Conservation (phyloP, 2,329 filamentous ascomycete species). For the Akanthomyces lecanii region DNA sequence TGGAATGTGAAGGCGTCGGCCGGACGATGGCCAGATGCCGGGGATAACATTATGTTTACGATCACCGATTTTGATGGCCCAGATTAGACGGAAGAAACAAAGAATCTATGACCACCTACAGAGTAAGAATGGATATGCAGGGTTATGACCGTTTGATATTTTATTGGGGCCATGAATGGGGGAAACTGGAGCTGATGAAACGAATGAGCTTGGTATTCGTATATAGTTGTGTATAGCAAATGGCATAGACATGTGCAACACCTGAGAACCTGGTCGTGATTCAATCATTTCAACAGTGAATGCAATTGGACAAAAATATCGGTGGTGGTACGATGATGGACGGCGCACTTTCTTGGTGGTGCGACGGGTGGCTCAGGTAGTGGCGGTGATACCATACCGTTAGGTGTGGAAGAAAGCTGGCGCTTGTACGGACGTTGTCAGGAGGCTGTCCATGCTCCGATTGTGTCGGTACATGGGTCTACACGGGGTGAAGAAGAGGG, state of each 20-base stretch:
- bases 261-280: neutral
- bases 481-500: no score
- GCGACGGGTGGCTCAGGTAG: neutral
- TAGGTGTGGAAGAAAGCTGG: neutral
- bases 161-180: neutral
- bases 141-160: neutral
- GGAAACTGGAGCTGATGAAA: neutral
- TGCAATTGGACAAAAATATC: neutral
- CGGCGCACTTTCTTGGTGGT: neutral
- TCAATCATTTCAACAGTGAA: neutral
- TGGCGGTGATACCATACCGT: no score
- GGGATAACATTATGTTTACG: neutral
- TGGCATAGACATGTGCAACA: neutral
- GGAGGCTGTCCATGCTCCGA: neutral
- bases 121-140: neutral
- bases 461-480: neutral
- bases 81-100: neutral
- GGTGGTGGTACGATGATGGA: neutral
- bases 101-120: neutral
- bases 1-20: conserved; percentile 1
- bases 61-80: neutral
- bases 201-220: neutral
- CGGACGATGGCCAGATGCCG: neutral
- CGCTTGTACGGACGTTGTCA: no score
- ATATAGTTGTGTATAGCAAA: neutral